These are phyloP conservation scores for Stemphylium beticola DNA, from an alignment of 2,329 filamentous ascomycete species.

Conservation along the genomic window DNA sequence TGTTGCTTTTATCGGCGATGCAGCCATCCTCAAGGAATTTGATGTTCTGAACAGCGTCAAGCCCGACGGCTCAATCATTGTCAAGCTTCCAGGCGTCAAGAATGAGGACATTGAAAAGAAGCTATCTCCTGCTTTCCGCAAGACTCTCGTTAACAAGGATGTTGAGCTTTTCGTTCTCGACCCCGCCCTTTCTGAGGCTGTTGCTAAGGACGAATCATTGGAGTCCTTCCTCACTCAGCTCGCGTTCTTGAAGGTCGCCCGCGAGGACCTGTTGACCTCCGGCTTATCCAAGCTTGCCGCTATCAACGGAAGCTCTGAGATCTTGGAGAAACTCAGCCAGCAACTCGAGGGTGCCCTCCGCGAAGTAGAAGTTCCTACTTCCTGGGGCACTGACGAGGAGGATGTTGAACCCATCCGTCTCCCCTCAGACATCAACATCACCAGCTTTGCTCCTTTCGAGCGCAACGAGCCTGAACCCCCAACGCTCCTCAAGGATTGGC, in stretches of 20 bases:
- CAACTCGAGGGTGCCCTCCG: slow-evolving; percentile 73
- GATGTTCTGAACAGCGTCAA: slow-evolving; percentile 75
- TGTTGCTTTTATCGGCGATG: slow-evolving; percentile 76
- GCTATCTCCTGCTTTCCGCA: slow-evolving; percentile 72
- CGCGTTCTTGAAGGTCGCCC: slow-evolving; percentile 80
- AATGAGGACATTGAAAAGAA: slow-evolving; percentile 90
- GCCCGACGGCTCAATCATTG: slow-evolving; percentile 71
- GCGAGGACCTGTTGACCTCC: slow-evolving; percentile 67
- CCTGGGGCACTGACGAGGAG: slow-evolving; percentile 79
- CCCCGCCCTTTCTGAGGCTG: slow-evolving; percentile 68
- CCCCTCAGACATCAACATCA: slow-evolving; percentile 71
- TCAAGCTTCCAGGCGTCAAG: slow-evolving; percentile 80
- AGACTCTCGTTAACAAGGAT: slow-evolving; percentile 71
- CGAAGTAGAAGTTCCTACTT: slow-evolving; percentile 74
- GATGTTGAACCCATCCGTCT: slow-evolving; percentile 59
- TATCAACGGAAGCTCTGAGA: slow-evolving; percentile 65
- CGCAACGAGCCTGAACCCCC: slow-evolving; percentile 75
- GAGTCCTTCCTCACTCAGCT: slow-evolving; percentile 76
- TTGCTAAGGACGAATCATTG: slow-evolving; percentile 67
- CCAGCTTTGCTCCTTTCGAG: slow-evolving; percentile 82
- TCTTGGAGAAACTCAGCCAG: slow-evolving; percentile 64
- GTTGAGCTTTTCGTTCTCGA: slow-evolving; percentile 79
- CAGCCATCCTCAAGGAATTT: slow-evolving; percentile 79
- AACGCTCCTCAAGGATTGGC: slow-evolving; percentile 75
- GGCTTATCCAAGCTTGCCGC: slow-evolving; percentile 70